These are phyloP conservation scores for Malus orientalis DNA, from an alignment of 306 rosid species.

Conservation along the genomic window DNA sequence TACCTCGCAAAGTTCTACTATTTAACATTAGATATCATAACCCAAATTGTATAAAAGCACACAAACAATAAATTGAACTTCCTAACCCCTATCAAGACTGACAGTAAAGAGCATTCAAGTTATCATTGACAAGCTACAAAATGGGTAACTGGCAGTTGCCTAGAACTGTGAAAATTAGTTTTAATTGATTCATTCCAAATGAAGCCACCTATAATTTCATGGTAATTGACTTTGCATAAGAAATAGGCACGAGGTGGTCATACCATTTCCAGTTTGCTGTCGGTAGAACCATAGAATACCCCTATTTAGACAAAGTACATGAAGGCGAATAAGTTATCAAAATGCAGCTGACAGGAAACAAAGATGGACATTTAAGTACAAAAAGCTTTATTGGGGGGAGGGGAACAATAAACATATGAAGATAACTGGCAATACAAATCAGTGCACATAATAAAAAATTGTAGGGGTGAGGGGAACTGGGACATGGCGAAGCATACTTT, in stretches of 20 bases:
- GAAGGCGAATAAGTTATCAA: not conserved
- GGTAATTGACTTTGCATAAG: not conserved
- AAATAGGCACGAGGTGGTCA: constrained; percentile 1
- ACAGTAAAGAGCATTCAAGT: not conserved
- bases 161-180: not conserved
- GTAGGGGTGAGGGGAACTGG: not conserved
- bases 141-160: not conserved
- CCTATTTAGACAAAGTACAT: constrained; percentile 27
- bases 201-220: not conserved
- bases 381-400: not conserved
- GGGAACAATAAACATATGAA: not conserved
- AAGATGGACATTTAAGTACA: not conserved
- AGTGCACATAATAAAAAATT: not conserved
- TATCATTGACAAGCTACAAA: not conserved
- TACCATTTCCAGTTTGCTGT: constrained; percentile 56
- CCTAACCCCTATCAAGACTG: not conserved
- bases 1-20: not conserved
- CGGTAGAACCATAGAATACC: constrained; percentile 47
- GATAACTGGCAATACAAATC: not conserved
- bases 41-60: not conserved
- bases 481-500: constrained; percentile 27
- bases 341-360: not conserved
- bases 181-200: not conserved
- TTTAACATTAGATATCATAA: not conserved
- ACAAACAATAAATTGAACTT: not conserved